These are phyloP conservation scores for Starmerella stigmatis DNA, from an alignment of 805 yeast genomes.

Conservation along the genomic window DNA sequence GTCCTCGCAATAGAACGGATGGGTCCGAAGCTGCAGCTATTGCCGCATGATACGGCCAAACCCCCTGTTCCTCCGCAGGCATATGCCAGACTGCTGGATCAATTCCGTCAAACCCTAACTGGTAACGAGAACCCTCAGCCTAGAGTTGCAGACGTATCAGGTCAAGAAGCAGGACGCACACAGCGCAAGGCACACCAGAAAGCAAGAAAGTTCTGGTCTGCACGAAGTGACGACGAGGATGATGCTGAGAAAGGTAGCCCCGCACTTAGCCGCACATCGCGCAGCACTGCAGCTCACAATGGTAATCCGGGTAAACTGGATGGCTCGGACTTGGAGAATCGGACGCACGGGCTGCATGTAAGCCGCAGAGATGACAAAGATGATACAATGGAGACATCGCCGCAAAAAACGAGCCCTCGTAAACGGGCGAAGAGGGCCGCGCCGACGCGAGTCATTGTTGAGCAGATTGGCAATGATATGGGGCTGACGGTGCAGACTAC, in stretches of 20 bases:
- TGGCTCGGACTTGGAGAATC: too few species aligned
- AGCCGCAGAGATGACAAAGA: not conserved
- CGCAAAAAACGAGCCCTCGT: conserved; percentile 10
- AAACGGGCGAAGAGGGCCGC: conserved; percentile 7
- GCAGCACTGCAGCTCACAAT: not conserved
- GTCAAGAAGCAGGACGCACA: not conserved
- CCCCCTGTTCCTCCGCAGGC: conserved; percentile 24
- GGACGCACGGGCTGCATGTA: not conserved
- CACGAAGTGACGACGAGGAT: not conserved
- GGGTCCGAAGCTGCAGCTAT: conserved; percentile 6
- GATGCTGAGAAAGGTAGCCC: not conserved
- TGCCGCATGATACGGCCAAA: conserved; percentile 10
- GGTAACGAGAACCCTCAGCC: not conserved
- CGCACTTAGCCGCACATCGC: too few species aligned
- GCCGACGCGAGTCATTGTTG: conserved; percentile 10
- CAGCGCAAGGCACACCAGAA: not conserved
- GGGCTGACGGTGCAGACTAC: conserved; percentile 11
- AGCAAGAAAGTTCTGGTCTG: too few species aligned
- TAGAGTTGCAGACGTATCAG: not conserved
- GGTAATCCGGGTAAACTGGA: too few species aligned
- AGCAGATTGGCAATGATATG: conserved; percentile 10
- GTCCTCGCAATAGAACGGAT: conserved; percentile 21
- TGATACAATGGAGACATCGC: conserved; percentile 1
- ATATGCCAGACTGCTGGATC: conserved; percentile 13
- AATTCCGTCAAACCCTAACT: conserved; percentile 14